These are phyloP conservation scores for Vanderwaltozyma tropicalis DNA, from an alignment of 805 yeast species.

Conservation along the genomic window DNA sequence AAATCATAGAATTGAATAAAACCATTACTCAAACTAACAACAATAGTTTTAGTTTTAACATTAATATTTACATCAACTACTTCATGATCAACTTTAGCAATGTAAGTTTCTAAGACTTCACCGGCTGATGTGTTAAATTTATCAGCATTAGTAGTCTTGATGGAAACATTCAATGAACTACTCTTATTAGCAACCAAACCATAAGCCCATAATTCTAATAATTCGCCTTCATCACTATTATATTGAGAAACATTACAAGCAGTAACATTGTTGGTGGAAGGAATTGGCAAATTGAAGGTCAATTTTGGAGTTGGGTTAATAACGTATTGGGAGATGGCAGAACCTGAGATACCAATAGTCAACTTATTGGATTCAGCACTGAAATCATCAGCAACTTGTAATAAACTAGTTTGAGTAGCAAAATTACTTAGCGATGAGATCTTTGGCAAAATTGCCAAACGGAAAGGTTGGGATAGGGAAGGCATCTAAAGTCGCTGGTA, in stretches of 20 bases:
- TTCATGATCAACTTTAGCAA: conserved; percentile 9
- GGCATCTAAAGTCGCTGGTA: too few species aligned
- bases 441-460: conserved; percentile 26
- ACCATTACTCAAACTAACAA: conserved; percentile 22
- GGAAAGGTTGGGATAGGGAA: conserved; percentile 28
- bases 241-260: conserved; percentile 20
- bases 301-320: conserved; percentile 30
- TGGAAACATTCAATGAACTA: conserved; percentile 11
- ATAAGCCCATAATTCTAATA: conserved; percentile 19
- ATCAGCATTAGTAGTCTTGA: conserved; percentile 5
- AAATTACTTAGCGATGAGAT: conserved; percentile 20
- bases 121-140: conserved; percentile 7
- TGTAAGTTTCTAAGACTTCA: conserved; percentile 8
- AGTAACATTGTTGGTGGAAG: conserved; percentile 27
- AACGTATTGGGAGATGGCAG: conserved; percentile 26
- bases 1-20: conserved; percentile 21
- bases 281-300: conserved; percentile 24
- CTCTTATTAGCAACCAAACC: conserved; percentile 15
- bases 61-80: conserved; percentile 15
- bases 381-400: conserved; percentile 20
- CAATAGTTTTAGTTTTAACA: conserved; percentile 6
- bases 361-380: conserved; percentile 19
- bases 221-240: conserved; percentile 4
- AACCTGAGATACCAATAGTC: conserved; percentile 28
- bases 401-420: conserved; percentile 13